Base-by-base conservation (phyloP, 257 asterid genomes). In the Mentha longifolia region DNA sequence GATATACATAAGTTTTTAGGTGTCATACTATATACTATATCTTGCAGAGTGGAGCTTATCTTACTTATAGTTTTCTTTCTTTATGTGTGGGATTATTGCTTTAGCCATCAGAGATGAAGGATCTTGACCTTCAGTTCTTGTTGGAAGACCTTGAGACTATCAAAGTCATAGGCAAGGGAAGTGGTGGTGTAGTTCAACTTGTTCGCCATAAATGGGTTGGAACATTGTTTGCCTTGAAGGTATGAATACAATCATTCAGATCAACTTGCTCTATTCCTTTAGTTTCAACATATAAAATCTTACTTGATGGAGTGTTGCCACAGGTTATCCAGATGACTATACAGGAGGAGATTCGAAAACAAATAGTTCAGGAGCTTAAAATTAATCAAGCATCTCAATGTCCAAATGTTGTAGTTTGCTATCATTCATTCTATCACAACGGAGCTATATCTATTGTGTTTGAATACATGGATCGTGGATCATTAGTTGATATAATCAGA, bases 381-480 rank as follows among this genome's bases (percentile, higher is more conserved):
- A 92, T 95, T 66, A 95, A 95, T 76, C 97, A 88, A 82, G 93
- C 92, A 57, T 85, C 98, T 57, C 97, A 84, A 73, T 92, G 99
- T 78, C 82, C 97, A 16, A 85, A 89, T 68, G 88, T 90, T 73
- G 99, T 95, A 15, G 95, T 90, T 70, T 95, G 99, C 86, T 87
- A 95, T 81, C 97, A 90, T 79, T 95, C 99, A 31, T 95, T 92
- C 86, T 95, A 95, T 86, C 97, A 95, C 85, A 92, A 95, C 64
- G 99, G 99, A 71, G 98, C 95, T 65, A 92, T 95, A 63, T 92
- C 97, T 71, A 85, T 95, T 70, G 97, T 92, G 75, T 77, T 95
- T 41, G 99, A 95, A 72, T 95, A 89, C 89, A 95, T 95, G 99
- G 99, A 95, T 79, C 98, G 99, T 73, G 99, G 99, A 47, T 92